phyloP scores from a whole-genome alignment of 116 monocot species.

The Iris pallida region DNA sequence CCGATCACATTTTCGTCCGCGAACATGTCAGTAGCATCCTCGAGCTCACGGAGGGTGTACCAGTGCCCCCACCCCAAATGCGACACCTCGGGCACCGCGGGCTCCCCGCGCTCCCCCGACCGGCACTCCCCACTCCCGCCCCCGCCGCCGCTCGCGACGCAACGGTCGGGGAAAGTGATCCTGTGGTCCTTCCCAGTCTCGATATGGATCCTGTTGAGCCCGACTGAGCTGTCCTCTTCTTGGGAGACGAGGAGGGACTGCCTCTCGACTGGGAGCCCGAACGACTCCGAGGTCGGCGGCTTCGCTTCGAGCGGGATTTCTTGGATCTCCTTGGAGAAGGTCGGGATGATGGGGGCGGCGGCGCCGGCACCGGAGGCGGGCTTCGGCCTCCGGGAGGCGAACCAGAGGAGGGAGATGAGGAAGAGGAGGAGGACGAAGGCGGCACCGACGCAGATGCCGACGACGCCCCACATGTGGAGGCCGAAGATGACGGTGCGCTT shows the following conservation, averaged over 20 bases:
- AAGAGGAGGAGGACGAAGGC: conserved; percentile 58
- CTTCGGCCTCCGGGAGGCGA: neutral
- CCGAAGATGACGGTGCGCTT: conserved; percentile 72
- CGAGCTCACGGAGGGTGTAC: conserved; percentile 72
- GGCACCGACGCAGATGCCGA: conserved; percentile 49
- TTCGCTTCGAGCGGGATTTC: conserved; percentile 29
- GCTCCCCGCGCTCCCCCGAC: neutral
- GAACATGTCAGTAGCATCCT: conserved; percentile 44
- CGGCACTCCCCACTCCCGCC: conserved; percentile 1
- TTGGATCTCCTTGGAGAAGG: conserved; percentile 39
- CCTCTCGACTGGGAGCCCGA: conserved; percentile 1
- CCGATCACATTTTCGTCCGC: conserved; percentile 61
- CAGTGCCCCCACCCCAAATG: conserved; percentile 69
- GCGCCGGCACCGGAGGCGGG: neutral
- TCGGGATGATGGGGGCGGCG: neutral
- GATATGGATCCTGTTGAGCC: neutral
- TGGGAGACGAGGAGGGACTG: conserved; percentile 9
- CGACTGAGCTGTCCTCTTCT: neutral
- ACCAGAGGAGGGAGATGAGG: conserved; percentile 31
- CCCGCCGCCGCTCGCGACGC: conserved; percentile 13
- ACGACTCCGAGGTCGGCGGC: neutral
- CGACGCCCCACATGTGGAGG: conserved; percentile 74
- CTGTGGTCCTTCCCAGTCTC: neutral
- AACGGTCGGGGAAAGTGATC: conserved; percentile 34
- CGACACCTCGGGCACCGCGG: conserved; percentile 32